phyloP scores from a whole-genome alignment of 2,329 filamentous ascomycete species.

The Ophiostoma fasciatum region DNA sequence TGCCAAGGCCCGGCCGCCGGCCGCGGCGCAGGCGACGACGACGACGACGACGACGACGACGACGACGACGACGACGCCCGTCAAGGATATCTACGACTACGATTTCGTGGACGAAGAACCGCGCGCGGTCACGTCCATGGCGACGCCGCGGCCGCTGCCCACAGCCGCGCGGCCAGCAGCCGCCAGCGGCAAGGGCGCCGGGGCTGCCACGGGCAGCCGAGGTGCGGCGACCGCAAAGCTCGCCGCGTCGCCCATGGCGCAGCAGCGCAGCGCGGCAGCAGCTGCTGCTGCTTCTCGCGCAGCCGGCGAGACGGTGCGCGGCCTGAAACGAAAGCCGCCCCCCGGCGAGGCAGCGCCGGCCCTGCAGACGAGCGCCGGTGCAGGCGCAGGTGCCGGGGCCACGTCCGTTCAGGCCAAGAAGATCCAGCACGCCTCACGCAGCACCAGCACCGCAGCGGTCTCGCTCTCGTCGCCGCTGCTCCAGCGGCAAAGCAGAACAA shows the following conservation, averaged over 20 bases:
- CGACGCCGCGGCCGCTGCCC: slow-evolving; percentile 3
- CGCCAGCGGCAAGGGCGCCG: too few species aligned
- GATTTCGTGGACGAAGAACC: slow-evolving; percentile 11
- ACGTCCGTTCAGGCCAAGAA: neutral
- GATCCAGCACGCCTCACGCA: neutral
- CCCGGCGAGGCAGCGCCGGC: neutral
- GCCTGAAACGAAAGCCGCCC: slow-evolving; percentile 10
- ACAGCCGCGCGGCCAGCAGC: neutral
- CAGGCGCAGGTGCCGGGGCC: neutral
- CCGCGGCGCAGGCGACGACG: slow-evolving; percentile 1
- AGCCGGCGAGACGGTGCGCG: slow-evolving; percentile 2
- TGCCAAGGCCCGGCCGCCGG: slow-evolving; percentile 12
- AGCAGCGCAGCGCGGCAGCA: neutral
- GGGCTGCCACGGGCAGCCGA: too few species aligned
- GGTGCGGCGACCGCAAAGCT: neutral
- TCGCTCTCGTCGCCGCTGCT: slow-evolving; percentile 1
- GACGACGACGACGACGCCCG: slow-evolving; percentile 9
- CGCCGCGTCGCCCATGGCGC: neutral
- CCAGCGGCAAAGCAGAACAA: slow-evolving; percentile 1
- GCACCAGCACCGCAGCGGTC: neutral
- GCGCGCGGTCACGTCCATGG: slow-evolving; percentile 1
- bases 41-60: slow-evolving; percentile 8
- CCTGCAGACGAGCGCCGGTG: too few species aligned
- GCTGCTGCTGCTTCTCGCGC: neutral
- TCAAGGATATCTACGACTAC: slow-evolving; percentile 11